Percentiles rank a stretch among this genome's conserved stretches.
These are phyloP conservation scores for Vanderwaltozyma yarrowii DNA, from an alignment of 805 yeast genomes.

Conservation along the genomic window DNA sequence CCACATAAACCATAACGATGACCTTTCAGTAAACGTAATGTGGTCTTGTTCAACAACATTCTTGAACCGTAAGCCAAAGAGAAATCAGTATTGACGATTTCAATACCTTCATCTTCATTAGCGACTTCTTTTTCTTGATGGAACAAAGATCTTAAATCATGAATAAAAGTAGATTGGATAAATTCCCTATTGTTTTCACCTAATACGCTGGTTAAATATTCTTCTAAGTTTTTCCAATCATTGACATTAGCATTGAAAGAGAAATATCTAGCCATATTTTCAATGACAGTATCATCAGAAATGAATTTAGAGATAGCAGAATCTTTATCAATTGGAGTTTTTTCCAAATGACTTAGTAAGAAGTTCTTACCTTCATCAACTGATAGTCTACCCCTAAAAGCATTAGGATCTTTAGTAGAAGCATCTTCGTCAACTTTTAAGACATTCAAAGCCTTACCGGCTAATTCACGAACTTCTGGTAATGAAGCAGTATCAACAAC, in stretches of 20 bases:
- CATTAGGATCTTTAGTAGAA: slow-evolving; percentile 37
- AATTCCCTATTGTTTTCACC: slow-evolving; percentile 29
- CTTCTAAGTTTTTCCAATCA: slow-evolving; percentile 54
- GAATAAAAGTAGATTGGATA: slow-evolving; percentile 33
- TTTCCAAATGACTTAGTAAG: slow-evolving; percentile 21
- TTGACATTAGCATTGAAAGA: slow-evolving; percentile 62
- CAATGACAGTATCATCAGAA: slow-evolving; percentile 26
- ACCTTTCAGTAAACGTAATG: slow-evolving; percentile 77
- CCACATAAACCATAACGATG: slow-evolving; percentile 98
- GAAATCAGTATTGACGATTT: slow-evolving; percentile 87
- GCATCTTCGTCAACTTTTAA: slow-evolving; percentile 69
- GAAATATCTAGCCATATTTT: slow-evolving; percentile 44
- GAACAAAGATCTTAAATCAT: slow-evolving; percentile 44
- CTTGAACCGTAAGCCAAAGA: slow-evolving; percentile 96
- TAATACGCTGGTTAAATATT: slow-evolving; percentile 39
- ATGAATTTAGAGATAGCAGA: slow-evolving; percentile 15
- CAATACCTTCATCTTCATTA: slow-evolving; percentile 69
- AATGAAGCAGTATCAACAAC: slow-evolving; percentile 84
- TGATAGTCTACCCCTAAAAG: slow-evolving; percentile 66
- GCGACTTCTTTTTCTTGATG: slow-evolving; percentile 37
- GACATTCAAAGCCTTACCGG: slow-evolving; percentile 74
- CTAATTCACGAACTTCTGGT: slow-evolving; percentile 94
- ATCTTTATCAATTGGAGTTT: slow-evolving; percentile 4
- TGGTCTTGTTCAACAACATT: slow-evolving; percentile 91
- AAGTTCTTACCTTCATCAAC: slow-evolving; percentile 42